Base-by-base conservation (phyloP, 768 basidiomycete genomes). In the Suillus variegatus region DNA sequence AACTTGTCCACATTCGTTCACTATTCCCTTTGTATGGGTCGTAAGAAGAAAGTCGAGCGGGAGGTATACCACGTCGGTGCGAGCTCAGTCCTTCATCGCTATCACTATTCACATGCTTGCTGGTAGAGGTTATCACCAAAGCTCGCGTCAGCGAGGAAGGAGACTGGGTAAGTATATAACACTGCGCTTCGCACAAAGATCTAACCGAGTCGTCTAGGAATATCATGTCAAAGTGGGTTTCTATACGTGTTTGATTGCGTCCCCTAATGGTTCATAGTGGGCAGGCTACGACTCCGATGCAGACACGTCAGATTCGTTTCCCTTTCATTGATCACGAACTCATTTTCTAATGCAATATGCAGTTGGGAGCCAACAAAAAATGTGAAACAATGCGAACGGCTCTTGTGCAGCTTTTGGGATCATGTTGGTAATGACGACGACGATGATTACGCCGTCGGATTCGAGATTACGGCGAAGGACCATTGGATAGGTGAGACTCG, bases 291-390 rank as follows among this genome's bases (percentile, higher is more conserved):
- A 73, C 60, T 84, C 84, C 0, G 82, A 81, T 38, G 79, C 81
- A 1, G 83, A 91, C 67, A 90, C 81, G 91, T 88, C 67, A 38
- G 78, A 47, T 60, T 6, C 12, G 43, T 44, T 46, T 44, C 49
- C 28, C 35, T 40, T 65, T 61, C 49, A 18, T 44, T 32, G 25
- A 28, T 28, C 32, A 61, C 58, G 63, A 38, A n/a, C 44, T 67
- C 51, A 40, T 6, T 52, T 0, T 36, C 20, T 18, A 36, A 25
- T 67, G 22, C n/a, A 1, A 18, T 52, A 66, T n/a, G 32, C 64
- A 92, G 91, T 69, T 92, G 90, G 90, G 91, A 92, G 65, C 91
- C 91, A 13, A 76, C 81, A 60, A 76, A 75, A 8, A 90, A 92
- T 71, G 79, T 92, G 16, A 68, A 72, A 43, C 77, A 81, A 35